Percentiles rank a stretch among this genome's conserved stretches.
Conservation (phyloP, 805 yeast genomes). For the Candida ipomoeae region DNA sequence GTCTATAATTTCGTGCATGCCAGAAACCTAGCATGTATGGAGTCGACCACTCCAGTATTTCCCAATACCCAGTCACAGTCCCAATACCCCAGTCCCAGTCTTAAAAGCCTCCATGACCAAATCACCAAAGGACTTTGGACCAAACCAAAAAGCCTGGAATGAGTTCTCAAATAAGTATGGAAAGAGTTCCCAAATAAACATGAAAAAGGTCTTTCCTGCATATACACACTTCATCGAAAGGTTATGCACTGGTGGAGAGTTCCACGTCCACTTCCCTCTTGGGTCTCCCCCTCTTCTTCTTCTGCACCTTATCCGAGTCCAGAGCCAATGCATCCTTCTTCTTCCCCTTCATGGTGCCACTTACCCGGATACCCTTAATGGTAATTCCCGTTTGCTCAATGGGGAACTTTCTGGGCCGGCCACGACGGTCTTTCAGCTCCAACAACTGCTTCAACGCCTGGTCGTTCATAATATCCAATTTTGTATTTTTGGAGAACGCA, state of each 20-base stretch:
- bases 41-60: no score
- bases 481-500: slow-evolving; percentile 1
- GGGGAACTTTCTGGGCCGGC: slow-evolving; percentile 49
- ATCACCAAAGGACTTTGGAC: no score
- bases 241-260: neutral
- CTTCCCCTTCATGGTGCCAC: slow-evolving; percentile 25
- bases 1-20: no score
- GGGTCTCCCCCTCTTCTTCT: slow-evolving; percentile 14
- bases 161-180: no score
- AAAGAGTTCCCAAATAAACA: no score
- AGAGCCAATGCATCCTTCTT: slow-evolving; percentile 4
- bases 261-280: slow-evolving; percentile 4
- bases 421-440: slow-evolving; percentile 42
- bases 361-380: slow-evolving; percentile 40
- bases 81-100: no score
- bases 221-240: no score
- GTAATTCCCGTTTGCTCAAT: slow-evolving; percentile 44
- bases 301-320: slow-evolving; percentile 6
- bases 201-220: no score
- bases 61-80: no score
- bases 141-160: no score
- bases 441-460: slow-evolving; percentile 25
- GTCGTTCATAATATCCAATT: slow-evolving; percentile 9
- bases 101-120: no score
- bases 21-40: no score